These are phyloP conservation scores for Sordariomycetes sp. DNA, from an alignment of 2,329 filamentous ascomycete species.

Conservation along the genomic window DNA sequence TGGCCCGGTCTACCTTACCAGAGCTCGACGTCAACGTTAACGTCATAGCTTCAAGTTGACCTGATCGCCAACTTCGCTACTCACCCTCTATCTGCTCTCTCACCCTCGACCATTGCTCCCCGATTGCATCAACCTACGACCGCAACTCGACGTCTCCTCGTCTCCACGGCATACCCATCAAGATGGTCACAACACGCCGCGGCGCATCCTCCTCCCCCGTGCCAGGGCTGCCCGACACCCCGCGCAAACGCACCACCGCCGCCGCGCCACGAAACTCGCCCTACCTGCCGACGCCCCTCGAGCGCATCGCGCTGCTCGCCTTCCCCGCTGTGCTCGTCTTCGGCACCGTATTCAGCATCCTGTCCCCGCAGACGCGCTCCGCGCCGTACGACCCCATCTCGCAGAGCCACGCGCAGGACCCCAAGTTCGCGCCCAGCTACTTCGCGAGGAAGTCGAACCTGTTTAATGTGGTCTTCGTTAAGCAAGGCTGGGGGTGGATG, in stretches of 20 bases:
- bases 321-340: slow-evolving; percentile 75
- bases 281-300: slow-evolving; percentile 60
- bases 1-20: too few species aligned
- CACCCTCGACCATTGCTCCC: too few species aligned
- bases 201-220: slow-evolving; percentile 3
- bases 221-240: not conserved
- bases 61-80: too few species aligned
- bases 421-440: slow-evolving; percentile 61
- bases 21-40: too few species aligned
- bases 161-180: too few species aligned
- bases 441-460: slow-evolving; percentile 92
- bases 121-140: too few species aligned
- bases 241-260: slow-evolving; percentile 4
- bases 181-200: slow-evolving; percentile 7
- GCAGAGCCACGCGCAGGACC: slow-evolving; percentile 54
- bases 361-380: slow-evolving; percentile 63
- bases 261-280: slow-evolving; percentile 37
- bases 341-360: slow-evolving; percentile 68
- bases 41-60: too few species aligned
- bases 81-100: too few species aligned
- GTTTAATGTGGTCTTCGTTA: slow-evolving; percentile 90
- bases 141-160: too few species aligned
- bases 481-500: slow-evolving; percentile 90
- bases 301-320: slow-evolving; percentile 52
- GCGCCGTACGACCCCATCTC: slow-evolving; percentile 51